These are phyloP conservation scores for Annulohypoxylon bovei DNA, from an alignment of 495 filamentous ascomycete species.

Conservation along the genomic window DNA sequence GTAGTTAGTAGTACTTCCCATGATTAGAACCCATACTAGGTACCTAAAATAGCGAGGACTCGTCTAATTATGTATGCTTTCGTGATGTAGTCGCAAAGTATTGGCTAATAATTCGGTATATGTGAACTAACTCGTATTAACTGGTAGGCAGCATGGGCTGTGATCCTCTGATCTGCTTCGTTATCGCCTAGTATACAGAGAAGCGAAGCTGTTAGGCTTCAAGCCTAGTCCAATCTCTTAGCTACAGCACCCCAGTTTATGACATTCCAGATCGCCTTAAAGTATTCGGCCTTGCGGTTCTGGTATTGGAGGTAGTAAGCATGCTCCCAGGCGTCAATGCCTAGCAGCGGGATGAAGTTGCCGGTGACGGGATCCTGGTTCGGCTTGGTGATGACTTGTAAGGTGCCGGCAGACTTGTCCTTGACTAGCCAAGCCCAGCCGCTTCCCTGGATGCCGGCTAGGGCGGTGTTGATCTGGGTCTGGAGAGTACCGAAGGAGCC, in stretches of 20 bases:
- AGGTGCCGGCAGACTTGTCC: constrained; percentile 81
- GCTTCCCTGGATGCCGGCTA: constrained; percentile 91
- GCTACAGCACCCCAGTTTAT: constrained; percentile 95
- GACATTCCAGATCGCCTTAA: constrained; percentile 81
- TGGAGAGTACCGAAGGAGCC: constrained; percentile 80
- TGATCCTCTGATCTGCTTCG: neutral
- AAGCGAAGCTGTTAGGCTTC: constrained; percentile 5
- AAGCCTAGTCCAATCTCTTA: constrained; percentile 72
- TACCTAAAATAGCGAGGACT: neutral
- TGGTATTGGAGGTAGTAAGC: constrained; percentile 77
- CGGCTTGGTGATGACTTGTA: constrained; percentile 77
- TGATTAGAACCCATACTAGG: neutral
- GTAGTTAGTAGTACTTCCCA: neutral
- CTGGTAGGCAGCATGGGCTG: neutral
- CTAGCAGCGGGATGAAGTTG: constrained; percentile 77
- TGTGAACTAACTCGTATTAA: constrained; percentile 15
- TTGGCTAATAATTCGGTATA: too few relatives aligned
- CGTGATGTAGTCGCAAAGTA: neutral
- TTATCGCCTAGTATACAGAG: constrained; percentile 11
- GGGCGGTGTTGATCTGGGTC: constrained; percentile 82
- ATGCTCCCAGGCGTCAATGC: constrained; percentile 94
- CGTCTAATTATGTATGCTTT: neutral
- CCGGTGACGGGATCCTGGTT: constrained; percentile 92
- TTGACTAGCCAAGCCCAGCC: constrained; percentile 98
- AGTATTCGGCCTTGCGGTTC: constrained; percentile 87